Evolutionary conservation across 129 eudicot genomes (phyloP).

Genomic region (Glebionis coronaria): DNA sequence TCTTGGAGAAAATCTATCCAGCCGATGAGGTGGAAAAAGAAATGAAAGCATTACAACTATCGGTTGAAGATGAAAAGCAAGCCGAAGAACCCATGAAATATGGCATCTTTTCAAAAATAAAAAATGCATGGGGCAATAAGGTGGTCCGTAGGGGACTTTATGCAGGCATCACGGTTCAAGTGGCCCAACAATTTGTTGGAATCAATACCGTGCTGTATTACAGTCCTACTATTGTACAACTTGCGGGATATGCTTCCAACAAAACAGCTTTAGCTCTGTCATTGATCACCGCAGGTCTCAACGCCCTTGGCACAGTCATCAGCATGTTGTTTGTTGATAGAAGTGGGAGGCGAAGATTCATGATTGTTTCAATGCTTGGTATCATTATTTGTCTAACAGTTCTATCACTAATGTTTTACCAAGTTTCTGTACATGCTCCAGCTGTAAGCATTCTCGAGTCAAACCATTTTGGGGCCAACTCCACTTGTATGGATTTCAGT

Average conservation of each 20-base stretch:
- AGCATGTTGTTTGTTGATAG: constrained; percentile 58
- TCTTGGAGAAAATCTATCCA: constrained; percentile 51
- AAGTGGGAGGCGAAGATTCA: constrained; percentile 50
- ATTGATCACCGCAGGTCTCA: constrained; percentile 58
- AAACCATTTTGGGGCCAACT: constrained; percentile 40
- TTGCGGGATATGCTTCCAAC: constrained; percentile 64
- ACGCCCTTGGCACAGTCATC: constrained; percentile 52
- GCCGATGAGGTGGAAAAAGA: constrained; percentile 42
- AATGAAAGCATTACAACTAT: constrained; percentile 35
- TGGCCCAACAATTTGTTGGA: constrained; percentile 65
- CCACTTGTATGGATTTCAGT: constrained; percentile 36
- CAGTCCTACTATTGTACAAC: constrained; percentile 56
- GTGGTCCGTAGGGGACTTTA: constrained; percentile 47
- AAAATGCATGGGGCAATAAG: constrained; percentile 33
- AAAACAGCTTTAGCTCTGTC: constrained; percentile 55
- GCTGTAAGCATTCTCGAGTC: constrained; percentile 33
- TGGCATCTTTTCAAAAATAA: constrained; percentile 19
- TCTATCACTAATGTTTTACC: constrained; percentile 32
- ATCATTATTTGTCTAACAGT: constrained; percentile 44
- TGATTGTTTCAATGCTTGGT: constrained; percentile 56
- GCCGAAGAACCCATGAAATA: constrained; percentile 13
- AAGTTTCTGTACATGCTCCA: constrained; percentile 45
- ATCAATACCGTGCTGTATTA: constrained; percentile 59
- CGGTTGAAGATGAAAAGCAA: constrained; percentile 36
- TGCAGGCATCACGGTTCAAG: constrained; percentile 61